These are phyloP conservation scores for Trichoderma polysporum DNA, from an alignment of 2,329 filamentous ascomycete species.

Conservation along the genomic window DNA sequence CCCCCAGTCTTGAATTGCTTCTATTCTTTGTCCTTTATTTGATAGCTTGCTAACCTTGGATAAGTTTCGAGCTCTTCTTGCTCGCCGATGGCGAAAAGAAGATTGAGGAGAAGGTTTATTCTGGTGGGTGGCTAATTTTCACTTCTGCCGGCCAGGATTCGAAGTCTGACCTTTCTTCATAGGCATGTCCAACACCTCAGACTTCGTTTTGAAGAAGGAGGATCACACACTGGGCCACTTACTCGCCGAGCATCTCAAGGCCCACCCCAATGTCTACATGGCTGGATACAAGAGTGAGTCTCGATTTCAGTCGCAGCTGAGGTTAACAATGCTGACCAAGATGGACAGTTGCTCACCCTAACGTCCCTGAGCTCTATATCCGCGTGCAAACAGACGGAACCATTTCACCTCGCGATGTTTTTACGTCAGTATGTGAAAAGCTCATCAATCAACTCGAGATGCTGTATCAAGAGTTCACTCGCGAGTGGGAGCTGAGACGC, in stretches of 20 bases:
- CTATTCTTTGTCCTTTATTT: background rate
- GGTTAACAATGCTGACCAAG: conserved; percentile 27
- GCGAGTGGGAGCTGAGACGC: conserved; percentile 85
- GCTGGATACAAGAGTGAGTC: conserved; percentile 81
- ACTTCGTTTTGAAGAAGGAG: conserved; percentile 95
- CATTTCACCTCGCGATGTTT: conserved; percentile 83
- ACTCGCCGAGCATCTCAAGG: conserved; percentile 79
- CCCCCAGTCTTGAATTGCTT: background rate
- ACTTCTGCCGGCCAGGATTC: background rate
- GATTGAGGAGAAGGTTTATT: conserved; percentile 83
- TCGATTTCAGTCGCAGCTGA: conserved; percentile 30
- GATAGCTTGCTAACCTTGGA: conserved; percentile 26
- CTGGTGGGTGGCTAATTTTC: conserved; percentile 59
- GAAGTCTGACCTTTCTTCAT: conserved; percentile 5
- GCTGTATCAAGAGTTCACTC: conserved; percentile 84
- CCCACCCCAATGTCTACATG: conserved; percentile 81
- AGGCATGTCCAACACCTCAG: conserved; percentile 89
- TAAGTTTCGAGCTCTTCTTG: conserved; percentile 89
- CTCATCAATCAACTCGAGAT: conserved; percentile 78
- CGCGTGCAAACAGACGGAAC: conserved; percentile 90
- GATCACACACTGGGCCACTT: conserved; percentile 95
- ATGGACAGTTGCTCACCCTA: conserved; percentile 53
- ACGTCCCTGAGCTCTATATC: conserved; percentile 63
- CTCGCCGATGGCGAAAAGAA: conserved; percentile 89
- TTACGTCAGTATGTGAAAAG: conserved; percentile 77